Percentiles rank a stretch among this genome's conserved stretches.
phyloP scores from a whole-genome alignment of 2,329 filamentous ascomycete genomes.

The Colletotrichum sojae region DNA sequence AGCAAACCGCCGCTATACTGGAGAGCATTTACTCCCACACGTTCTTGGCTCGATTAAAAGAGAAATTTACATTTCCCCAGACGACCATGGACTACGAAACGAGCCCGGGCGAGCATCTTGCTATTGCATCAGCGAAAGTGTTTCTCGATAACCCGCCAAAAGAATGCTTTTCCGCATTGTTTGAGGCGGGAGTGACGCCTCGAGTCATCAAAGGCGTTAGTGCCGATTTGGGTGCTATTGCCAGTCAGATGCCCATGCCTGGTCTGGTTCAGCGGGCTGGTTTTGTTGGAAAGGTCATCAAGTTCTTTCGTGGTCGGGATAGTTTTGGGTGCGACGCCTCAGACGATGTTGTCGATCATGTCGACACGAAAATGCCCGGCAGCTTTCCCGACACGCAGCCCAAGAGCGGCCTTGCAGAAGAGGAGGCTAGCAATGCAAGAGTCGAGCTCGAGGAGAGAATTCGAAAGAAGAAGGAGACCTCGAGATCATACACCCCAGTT shows the following conservation, averaged over 20 bases:
- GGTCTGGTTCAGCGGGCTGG: constrained; percentile 33
- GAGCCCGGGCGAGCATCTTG: constrained; percentile 23
- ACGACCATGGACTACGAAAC: constrained; percentile 29
- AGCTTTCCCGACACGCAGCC: constrained; percentile 27
- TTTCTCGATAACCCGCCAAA: constrained; percentile 30
- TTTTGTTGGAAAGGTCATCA: constrained; percentile 36
- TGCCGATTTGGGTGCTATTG: constrained; percentile 31
- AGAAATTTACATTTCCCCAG: constrained; percentile 18
- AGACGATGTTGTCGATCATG: neutral
- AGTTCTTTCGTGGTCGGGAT: constrained; percentile 31
- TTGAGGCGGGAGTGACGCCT: constrained; percentile 20
- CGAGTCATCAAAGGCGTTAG: constrained; percentile 29
- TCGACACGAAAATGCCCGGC: constrained; percentile 30
- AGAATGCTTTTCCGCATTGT: constrained; percentile 16
- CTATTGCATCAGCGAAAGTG: constrained; percentile 10
- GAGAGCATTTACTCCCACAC: constrained; percentile 36
- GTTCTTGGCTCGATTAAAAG: constrained; percentile 26
- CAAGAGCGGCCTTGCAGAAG: neutral
- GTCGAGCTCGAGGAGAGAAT: neutral
- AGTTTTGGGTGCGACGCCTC: constrained; percentile 26
- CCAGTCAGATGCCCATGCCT: constrained; percentile 26
- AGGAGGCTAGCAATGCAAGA: neutral
- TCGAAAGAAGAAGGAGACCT: neutral
- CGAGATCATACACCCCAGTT: constrained; percentile 15
- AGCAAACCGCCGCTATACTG: constrained; percentile 25